A percentile compares a stretch with the other conserved stretches of the same genome.
These are phyloP conservation scores for Agarophyton chilense DNA, from an alignment of 23 red algal species.

Conservation along the genomic window DNA sequence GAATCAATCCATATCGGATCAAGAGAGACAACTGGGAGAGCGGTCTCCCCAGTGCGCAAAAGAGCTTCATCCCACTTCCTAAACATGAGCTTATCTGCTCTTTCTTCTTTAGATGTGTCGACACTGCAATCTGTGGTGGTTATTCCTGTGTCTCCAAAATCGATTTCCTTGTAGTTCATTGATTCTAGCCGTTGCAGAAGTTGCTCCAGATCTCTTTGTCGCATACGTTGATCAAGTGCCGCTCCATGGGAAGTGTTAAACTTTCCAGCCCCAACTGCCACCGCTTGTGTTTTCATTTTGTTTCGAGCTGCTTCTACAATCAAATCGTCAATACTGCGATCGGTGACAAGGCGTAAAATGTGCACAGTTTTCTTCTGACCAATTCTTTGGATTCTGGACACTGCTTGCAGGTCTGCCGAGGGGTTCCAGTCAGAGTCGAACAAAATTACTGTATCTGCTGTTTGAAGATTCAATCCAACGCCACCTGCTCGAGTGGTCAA, in stretches of 20 bases:
- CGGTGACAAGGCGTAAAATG: conserved; percentile 69
- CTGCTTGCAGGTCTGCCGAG: conserved; percentile 82
- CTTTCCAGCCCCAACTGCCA: conserved; percentile 66
- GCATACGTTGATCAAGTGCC: conserved; percentile 31
- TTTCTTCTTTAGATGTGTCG: background rate
- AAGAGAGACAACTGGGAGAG: conserved; percentile 12
- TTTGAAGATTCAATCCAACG: conserved; percentile 86
- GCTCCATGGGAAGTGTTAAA: conserved; percentile 43
- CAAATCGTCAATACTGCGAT: conserved; percentile 68
- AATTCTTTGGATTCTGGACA: conserved; percentile 85
- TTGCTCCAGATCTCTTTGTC: conserved; percentile 56
- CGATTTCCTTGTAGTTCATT: conserved; percentile 22
- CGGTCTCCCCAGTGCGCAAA: conserved; percentile 11
- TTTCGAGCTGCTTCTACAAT: conserved; percentile 49
- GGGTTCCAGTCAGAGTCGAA: conserved; percentile 95
- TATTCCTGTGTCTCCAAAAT: background rate
- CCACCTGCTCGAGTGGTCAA: conserved; percentile 93
- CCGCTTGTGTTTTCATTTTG: conserved; percentile 50
- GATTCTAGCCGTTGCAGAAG: conserved; percentile 36
- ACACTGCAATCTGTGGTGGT: background rate
- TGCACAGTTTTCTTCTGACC: conserved; percentile 89
- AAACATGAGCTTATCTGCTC: background rate
- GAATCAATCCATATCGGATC: conserved; percentile 63
- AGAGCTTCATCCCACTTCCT: conserved; percentile 12
- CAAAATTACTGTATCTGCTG: conserved; percentile 96